A percentile compares a stretch with the other conserved stretches of the same genome.
These are phyloP conservation scores for Tylopilus plumbeoviolaceoides DNA, from an alignment of 768 basidiomycete species.

Conservation along the genomic window DNA sequence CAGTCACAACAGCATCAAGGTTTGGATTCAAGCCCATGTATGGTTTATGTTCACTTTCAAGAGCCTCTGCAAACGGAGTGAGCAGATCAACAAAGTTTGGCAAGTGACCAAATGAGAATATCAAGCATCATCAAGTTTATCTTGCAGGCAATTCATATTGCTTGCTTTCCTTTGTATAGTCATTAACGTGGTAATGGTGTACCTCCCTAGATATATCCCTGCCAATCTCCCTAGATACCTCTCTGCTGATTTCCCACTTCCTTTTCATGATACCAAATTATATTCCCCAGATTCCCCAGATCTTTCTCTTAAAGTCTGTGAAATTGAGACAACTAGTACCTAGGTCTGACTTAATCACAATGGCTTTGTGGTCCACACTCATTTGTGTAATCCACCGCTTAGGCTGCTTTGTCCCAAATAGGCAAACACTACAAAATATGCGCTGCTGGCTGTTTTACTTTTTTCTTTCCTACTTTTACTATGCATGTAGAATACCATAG, in stretches of 20 bases:
- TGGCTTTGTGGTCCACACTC: too few relatives aligned
- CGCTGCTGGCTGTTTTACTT: not conserved
- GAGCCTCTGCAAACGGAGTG: too few relatives aligned
- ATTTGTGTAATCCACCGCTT: too few relatives aligned
- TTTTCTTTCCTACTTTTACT: not conserved
- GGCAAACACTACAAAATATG: not conserved
- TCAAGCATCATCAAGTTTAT: not conserved
- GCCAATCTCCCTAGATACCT: not conserved
- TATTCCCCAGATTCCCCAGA: not conserved
- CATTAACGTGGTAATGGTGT: not conserved
- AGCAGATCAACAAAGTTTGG: not conserved
- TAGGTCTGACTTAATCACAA: too few relatives aligned
- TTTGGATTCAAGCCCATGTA: not conserved
- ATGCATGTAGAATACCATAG: too few relatives aligned
- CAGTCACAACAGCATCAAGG: conserved; percentile 4
- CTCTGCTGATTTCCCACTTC: not conserved
- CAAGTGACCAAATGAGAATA: not conserved
- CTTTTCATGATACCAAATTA: not conserved
- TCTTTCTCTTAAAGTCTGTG: not conserved
- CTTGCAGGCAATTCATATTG: not conserved
- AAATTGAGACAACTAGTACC: too few relatives aligned
- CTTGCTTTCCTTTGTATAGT: not conserved
- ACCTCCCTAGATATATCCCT: not conserved
- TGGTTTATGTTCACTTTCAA: not conserved
- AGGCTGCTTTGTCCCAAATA: not conserved